Conservation (phyloP, 2,329 filamentous ascomycete genomes). For the Dactylellina parvicollis region DNA sequence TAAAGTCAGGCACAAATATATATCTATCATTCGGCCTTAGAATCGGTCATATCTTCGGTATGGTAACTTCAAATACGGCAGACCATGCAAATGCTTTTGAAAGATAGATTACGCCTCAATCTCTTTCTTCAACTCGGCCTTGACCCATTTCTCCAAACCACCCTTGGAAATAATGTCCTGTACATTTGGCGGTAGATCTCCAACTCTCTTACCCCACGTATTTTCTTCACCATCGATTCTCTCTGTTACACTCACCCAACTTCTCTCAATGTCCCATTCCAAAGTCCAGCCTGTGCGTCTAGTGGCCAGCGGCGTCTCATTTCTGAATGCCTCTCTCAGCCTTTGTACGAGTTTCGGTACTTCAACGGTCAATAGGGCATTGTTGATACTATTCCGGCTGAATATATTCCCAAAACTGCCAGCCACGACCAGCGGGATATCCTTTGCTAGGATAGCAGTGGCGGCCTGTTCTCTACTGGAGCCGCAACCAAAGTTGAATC, state of each 20-base stretch:
- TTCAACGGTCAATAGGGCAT: constrained; percentile 77
- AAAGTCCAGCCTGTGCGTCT: constrained; percentile 84
- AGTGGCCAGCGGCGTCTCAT: constrained; percentile 69
- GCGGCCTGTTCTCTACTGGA: constrained; percentile 85
- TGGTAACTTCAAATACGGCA: too few species aligned
- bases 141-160: constrained; percentile 84
- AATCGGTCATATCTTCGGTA: too few species aligned
- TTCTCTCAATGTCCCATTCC: constrained; percentile 80
- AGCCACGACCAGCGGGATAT: constrained; percentile 81
- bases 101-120: background rate
- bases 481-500: constrained; percentile 90
- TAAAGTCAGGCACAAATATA: too few species aligned
- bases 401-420: constrained; percentile 89
- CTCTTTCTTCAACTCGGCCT: constrained; percentile 69
- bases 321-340: constrained; percentile 71
- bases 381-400: constrained; percentile 80
- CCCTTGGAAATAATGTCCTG: constrained; percentile 84
- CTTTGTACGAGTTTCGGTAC: constrained; percentile 73
- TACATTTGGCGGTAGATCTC: constrained; percentile 83
- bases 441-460: constrained; percentile 82
- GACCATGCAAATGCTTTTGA: too few species aligned
- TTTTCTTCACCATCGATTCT: constrained; percentile 63
- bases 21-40: too few species aligned
- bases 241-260: constrained; percentile 76
- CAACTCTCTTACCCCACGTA: constrained; percentile 82